Evolutionary conservation across 257 asterid species (phyloP).

Genomic region (Solanum chmielewskii): DNA sequence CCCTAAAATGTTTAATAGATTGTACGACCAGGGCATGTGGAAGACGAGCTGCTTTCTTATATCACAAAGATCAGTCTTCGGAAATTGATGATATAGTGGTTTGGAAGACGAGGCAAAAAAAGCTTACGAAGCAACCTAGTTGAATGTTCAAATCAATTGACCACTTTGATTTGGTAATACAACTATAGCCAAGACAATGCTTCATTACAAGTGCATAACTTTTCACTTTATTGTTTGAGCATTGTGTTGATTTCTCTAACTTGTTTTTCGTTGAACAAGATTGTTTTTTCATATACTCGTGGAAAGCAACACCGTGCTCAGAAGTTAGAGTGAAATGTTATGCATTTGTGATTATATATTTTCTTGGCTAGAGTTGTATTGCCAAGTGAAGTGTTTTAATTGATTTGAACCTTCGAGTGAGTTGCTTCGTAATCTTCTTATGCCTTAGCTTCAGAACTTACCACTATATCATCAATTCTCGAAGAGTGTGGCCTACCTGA

Average conservation of each 20-base stretch:
- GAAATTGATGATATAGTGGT: background rate
- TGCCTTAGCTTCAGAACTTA: background rate
- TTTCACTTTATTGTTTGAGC: background rate
- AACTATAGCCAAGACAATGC: background rate
- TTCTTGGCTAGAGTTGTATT: conserved; percentile 1
- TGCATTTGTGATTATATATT: background rate
- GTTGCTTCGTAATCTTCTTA: background rate
- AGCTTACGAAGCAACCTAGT: background rate
- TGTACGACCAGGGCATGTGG: background rate
- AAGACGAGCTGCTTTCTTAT: background rate
- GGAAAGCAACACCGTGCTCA: background rate
- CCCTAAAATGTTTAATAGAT: background rate
- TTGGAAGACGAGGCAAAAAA: background rate
- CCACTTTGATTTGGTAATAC: background rate
- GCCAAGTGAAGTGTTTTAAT: background rate
- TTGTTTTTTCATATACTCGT: background rate
- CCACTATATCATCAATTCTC: conserved; percentile 1
- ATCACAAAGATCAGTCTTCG: background rate
- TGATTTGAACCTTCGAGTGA: background rate
- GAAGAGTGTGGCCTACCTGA: background rate
- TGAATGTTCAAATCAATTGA: background rate
- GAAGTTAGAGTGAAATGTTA: background rate
- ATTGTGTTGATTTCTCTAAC: background rate
- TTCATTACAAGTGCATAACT: background rate
- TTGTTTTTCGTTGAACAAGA: background rate